Base-by-base conservation (phyloP, 148 eudicot genomes). In the Rhododendron ferrugineum region DNA sequence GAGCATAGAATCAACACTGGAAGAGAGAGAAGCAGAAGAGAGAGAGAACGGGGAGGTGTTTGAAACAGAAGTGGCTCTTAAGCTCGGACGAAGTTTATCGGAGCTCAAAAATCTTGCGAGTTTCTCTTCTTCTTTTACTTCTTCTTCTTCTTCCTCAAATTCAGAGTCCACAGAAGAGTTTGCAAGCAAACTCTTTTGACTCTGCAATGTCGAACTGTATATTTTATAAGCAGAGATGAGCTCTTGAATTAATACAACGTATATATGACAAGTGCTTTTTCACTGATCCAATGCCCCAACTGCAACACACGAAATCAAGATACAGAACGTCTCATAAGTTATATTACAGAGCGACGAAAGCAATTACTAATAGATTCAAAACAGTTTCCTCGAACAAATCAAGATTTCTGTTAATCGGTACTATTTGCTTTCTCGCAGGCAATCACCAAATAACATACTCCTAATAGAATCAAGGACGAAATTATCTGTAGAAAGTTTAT, bases 211-310 rank as follows among this genome's bases (percentile, higher is more conserved):
- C 32, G 18, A 70, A 30, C 28, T 70, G 75, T 70, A 70, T 5
- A 70, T 3, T 6, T 0, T 44, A 70, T 13, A 30, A 70, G 18
- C 28, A 62, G 70, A 62, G 70, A 23, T 62, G 70, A 62, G 70
- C 30, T n/a, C n/a, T 62, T 23, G 11, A 62, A 62, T n/a, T n/a
- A n/a, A n/a, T 62, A n/a, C 70, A 62, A 54, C 60, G 16, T 54
- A 54, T 54, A 47, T 47, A 54, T 18, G 1, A 32, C 34, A 32
- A 32, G 34, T 36, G 94, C 78, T 92, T 90, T 89, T 95, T 95
- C 47, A 95, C 98, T 44, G 90, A 86, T 85, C 92, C 93, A 74
- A 95, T 85, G 5, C 97, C 93, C 93, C 34, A 95, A 95, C 97
- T 94, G 91, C 74, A 85, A 84, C 10, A 44, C 66, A 36, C 62